Evolutionary conservation across 805 yeast species (phyloP), one percentile per base, ranked within the genome.

Genomic region (Brettanomyces bruxellensis): DNA sequence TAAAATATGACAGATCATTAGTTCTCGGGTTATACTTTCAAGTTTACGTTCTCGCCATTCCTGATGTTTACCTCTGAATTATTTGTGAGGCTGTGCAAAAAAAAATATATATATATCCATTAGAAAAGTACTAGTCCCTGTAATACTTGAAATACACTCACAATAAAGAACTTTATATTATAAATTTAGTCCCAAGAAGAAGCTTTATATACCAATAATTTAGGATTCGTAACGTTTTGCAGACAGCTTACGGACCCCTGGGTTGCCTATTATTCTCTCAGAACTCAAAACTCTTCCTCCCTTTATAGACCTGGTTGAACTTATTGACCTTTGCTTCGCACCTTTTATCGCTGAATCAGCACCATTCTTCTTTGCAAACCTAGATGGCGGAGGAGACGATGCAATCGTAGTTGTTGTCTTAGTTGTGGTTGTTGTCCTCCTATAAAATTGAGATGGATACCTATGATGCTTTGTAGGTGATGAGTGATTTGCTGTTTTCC

Each of bases 391-490:
- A 11, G 64, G 62, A 3, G 65, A 55, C 1, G 66, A 56, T 25
- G 66, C 51, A 13, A 60, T 58, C 1, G 63, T 64, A 3, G 78
- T 73, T 4, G 73, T 72, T 1, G 76, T 73, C 7, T n/a, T 35
- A 5, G 76, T 65, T 7, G 79, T 73, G 5, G 76, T 74, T 3
- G 78, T 72, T 3, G 76, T 73, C 12, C 69, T 73, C 13, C 71
- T 71, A 50, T 69, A 60, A 22, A 56, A 51, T 53, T 73, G 57
- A 56, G 65, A 34, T 65, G 70, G 52, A 67, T 65, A 22, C 9
- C 41, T 60, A 61, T 28, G 13, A 43, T 46, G 40, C 40, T 11
- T 30, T 36, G 35, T 54, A 8, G 49, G 46, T 35, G 51, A 42
- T n/a, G 25, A 30, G 8, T 37, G 22, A 8, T 41, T 23, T 14